phyloP scores from a whole-genome alignment of 805 yeast genomes.

The Metschnikowia matae region DNA sequence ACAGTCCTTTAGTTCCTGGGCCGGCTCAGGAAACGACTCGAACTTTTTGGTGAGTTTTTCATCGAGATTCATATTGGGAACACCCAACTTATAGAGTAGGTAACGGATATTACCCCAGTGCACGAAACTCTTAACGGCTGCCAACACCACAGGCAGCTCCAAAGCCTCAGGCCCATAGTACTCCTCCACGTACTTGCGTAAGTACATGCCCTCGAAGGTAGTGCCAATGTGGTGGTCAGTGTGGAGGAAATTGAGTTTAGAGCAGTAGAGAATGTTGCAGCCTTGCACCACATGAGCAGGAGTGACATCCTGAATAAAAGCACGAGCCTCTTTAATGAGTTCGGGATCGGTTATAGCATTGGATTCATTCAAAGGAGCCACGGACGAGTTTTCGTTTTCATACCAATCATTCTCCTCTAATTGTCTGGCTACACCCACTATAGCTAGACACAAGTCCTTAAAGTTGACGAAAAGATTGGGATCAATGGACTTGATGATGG shows the following conservation, averaged over 20 bases:
- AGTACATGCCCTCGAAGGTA: conserved; percentile 43
- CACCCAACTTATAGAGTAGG: conserved; percentile 38
- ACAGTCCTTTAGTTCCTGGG: conserved; percentile 34
- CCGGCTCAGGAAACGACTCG: conserved; percentile 39
- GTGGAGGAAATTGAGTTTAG: conserved; percentile 50
- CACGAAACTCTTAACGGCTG: conserved; percentile 47
- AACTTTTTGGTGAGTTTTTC: conserved; percentile 28
- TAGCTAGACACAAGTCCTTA: conserved; percentile 43
- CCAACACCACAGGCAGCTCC: conserved; percentile 38
- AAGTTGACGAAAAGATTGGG: conserved; percentile 28
- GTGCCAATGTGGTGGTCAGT: conserved; percentile 54
- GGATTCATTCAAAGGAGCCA: conserved; percentile 33
- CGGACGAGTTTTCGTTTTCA: conserved; percentile 42
- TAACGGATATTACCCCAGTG: conserved; percentile 56
- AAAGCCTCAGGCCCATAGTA: conserved; percentile 40
- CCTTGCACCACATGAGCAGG: conserved; percentile 40
- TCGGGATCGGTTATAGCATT: conserved; percentile 18
- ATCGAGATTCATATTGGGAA: conserved; percentile 34
- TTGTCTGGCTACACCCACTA: conserved; percentile 48
- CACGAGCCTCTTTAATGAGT: conserved; percentile 24
- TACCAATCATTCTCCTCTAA: conserved; percentile 49
- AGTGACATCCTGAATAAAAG: conserved; percentile 22
- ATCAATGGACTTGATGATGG: conserved; percentile 34
- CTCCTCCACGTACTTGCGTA: conserved; percentile 35
- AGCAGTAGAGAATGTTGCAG: conserved; percentile 38